Conservation (phyloP, 2,329 filamentous ascomycete species). For the Dothideomycetes sp. region DNA sequence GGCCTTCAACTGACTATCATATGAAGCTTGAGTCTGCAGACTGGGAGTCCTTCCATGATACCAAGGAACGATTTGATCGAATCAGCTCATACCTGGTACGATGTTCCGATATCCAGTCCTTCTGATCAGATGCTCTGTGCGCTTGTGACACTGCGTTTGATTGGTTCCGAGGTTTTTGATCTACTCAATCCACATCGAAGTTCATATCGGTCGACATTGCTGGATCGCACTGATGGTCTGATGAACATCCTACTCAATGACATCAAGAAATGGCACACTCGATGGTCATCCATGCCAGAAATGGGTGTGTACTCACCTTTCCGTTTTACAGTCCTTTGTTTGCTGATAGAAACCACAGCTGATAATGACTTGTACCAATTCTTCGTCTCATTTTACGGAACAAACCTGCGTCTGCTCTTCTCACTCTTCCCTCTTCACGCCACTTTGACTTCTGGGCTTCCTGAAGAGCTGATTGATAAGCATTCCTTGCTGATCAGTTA, state of each 20-base stretch:
- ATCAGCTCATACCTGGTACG: conserved; percentile 26
- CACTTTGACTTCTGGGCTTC: conserved; percentile 18
- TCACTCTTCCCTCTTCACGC: conserved; percentile 7
- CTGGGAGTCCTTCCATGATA: conserved; percentile 33
- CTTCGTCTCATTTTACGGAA: conserved; percentile 28
- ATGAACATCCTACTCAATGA: not conserved
- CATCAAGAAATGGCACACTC: not conserved
- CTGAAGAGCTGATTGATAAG: conserved; percentile 23
- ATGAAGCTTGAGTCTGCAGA: conserved; percentile 30
- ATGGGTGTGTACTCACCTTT: not conserved
- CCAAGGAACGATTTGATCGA: conserved; percentile 27
- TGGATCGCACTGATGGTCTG: not conserved
- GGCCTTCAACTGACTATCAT: no score
- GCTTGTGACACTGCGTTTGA: conserved; percentile 25
- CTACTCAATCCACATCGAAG: no score
- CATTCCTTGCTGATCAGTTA: conserved; percentile 22
- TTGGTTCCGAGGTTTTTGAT: conserved; percentile 25
- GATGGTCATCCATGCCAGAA: not conserved
- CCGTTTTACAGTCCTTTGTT: not conserved
- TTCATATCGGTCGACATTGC: conserved; percentile 16
- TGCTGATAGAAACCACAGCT: not conserved
- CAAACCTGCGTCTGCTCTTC: conserved; percentile 26
- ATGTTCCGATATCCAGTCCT: conserved; percentile 18
- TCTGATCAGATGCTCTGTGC: conserved; percentile 27
- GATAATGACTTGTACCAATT: conserved; percentile 13